These are phyloP conservation scores for Cubamyces sp. DNA, from an alignment of 768 basidiomycete species.

Conservation along the genomic window DNA sequence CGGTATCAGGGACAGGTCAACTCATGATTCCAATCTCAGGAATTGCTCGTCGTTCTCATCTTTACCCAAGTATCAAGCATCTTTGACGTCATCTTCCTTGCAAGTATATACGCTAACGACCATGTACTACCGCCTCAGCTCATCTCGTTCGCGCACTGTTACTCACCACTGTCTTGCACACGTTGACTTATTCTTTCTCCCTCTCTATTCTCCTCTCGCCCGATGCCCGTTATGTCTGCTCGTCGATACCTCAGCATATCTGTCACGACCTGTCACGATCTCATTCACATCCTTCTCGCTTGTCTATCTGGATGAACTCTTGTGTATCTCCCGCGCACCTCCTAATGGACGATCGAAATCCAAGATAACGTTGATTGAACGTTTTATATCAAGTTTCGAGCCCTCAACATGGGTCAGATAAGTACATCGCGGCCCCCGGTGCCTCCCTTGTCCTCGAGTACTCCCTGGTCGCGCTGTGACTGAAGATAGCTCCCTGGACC, in stretches of 20 bases:
- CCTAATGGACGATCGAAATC: too few relatives aligned
- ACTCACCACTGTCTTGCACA: neutral
- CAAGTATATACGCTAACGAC: too few relatives aligned
- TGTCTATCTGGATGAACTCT: neutral
- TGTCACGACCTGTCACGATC: slow-evolving; percentile 23
- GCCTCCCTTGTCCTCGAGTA: too few relatives aligned
- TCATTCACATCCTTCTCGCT: neutral
- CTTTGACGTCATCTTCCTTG: neutral
- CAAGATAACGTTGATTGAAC: too few relatives aligned
- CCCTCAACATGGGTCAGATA: too few relatives aligned
- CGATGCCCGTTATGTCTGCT: neutral
- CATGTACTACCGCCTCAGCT: too few relatives aligned
- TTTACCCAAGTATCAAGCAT: neutral
- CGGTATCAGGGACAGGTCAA: slow-evolving; percentile 63
- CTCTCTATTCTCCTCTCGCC: neutral
- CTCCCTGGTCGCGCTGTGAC: too few relatives aligned
- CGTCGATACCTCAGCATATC: slow-evolving; percentile 13
- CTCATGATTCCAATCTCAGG: neutral
- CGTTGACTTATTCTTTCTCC: slow-evolving; percentile 20
- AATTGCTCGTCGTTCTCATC: too few relatives aligned
- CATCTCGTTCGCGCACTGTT: neutral
- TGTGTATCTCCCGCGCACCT: neutral
- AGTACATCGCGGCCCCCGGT: too few relatives aligned
- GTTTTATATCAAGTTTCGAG: too few relatives aligned
- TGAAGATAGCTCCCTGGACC: too few relatives aligned